Evolutionary conservation across 345 rosid species (phyloP).

Genomic region (Capsella bursapastoris): DNA sequence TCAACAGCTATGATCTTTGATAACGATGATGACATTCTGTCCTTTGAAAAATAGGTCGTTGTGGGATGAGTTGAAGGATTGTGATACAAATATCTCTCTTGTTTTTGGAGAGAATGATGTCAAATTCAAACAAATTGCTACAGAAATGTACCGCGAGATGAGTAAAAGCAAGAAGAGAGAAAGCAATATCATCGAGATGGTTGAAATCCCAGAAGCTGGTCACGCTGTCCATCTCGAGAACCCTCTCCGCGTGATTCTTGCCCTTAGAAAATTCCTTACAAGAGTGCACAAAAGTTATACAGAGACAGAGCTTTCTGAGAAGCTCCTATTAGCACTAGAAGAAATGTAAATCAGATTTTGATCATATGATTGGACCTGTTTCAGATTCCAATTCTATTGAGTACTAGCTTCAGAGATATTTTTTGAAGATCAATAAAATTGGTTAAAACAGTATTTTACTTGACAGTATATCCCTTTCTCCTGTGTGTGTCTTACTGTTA

Average conservation of each 20-base stretch:
- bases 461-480: not conserved
- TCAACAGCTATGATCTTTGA: not conserved
- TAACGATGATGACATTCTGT: conserved; percentile 11
- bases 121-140: conserved; percentile 71
- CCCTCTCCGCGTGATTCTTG: conserved; percentile 62
- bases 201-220: conserved; percentile 67
- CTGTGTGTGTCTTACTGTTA: not conserved
- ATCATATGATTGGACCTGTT: conserved; percentile 14
- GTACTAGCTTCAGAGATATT: conserved; percentile 3
- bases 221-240: conserved; percentile 94
- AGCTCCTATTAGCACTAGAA: conserved; percentile 35
- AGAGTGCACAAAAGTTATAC: conserved; percentile 35
- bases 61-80: conserved; percentile 80
- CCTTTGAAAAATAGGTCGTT: conserved; percentile 57
- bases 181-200: conserved; percentile 47
- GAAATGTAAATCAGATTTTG: conserved; percentile 33
- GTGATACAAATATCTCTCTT: conserved; percentile 58
- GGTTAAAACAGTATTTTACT: not conserved
- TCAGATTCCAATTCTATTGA: conserved; percentile 27
- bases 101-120: conserved; percentile 70
- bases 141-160: conserved; percentile 51
- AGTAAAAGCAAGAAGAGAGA: conserved; percentile 32
- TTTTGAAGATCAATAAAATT: conserved; percentile 1
- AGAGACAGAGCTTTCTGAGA: conserved; percentile 32
- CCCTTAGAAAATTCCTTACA: conserved; percentile 63